phyloP scores from a whole-genome alignment of 23 red algal genomes.

The Cyanidioschyzon merolae region DNA sequence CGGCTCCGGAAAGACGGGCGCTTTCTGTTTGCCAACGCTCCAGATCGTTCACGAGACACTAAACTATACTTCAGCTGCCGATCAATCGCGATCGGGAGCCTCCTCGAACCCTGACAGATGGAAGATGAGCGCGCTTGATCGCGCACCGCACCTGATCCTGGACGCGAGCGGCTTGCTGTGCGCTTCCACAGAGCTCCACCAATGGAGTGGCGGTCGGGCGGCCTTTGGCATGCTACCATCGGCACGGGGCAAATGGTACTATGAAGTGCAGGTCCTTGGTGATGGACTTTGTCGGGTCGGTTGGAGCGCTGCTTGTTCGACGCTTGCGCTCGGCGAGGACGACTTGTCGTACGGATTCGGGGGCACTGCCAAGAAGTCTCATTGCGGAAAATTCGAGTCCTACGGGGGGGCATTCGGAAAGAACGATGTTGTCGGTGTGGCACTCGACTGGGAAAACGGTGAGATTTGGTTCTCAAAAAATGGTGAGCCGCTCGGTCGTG shows the following conservation, averaged over 20 bases:
- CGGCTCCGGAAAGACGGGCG: constrained; percentile 28
- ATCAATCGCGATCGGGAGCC: not conserved
- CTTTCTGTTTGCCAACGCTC: constrained; percentile 26
- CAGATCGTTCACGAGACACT: constrained; percentile 27
- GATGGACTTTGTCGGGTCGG: constrained; percentile 87
- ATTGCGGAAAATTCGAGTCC: constrained; percentile 43
- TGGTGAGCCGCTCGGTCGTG: constrained; percentile 35
- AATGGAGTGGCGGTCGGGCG: constrained; percentile 43
- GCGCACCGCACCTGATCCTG: constrained; percentile 22
- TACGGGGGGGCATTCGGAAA: constrained; percentile 52
- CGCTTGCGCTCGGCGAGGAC: constrained; percentile 59
- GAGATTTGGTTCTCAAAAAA: constrained; percentile 57
- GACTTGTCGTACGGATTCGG: constrained; percentile 50
- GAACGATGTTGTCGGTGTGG: constrained; percentile 41
- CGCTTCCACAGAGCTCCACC: constrained; percentile 33
- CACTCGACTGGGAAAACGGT: constrained; percentile 43
- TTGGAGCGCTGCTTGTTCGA: constrained; percentile 41
- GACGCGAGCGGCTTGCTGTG: constrained; percentile 32
- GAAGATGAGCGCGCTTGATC: constrained; percentile 19
- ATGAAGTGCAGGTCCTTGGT: constrained; percentile 34
- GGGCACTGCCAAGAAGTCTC: constrained; percentile 60
- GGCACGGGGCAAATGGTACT: constrained; percentile 53
- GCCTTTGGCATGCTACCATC: constrained; percentile 37
- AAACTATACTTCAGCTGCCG: not conserved
- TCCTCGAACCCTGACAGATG: not conserved